Evolutionary conservation across 805 yeast species (phyloP).

Genomic region (Starmera pachycereana): DNA sequence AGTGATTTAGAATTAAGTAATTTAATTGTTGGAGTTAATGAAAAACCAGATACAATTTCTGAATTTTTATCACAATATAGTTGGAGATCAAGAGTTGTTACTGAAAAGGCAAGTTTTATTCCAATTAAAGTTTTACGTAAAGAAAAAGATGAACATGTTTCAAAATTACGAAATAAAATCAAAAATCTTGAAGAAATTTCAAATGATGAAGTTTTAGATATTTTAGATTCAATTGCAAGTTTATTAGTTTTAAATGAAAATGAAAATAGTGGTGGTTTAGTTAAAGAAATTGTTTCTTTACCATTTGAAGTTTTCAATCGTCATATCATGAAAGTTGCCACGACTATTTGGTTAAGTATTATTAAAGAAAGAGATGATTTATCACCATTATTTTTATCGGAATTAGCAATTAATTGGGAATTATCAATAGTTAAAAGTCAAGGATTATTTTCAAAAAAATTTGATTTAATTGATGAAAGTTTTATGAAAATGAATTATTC

Average conservation of each 20-base stretch:
- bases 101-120: conserved; percentile 19
- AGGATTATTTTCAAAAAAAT: conserved; percentile 54
- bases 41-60: conserved; percentile 49
- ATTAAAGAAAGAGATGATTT: conserved; percentile 55
- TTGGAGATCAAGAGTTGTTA: conserved; percentile 44
- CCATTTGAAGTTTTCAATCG: conserved; percentile 65
- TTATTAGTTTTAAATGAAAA: conserved; percentile 27
- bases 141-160: conserved; percentile 13
- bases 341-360: conserved; percentile 72
- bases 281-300: conserved; percentile 42
- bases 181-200: conserved; percentile 12
- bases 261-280: conserved; percentile 27
- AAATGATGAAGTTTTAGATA: conserved; percentile 25
- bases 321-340: conserved; percentile 49
- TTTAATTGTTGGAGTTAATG: conserved; percentile 25
- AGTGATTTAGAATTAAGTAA: conserved; percentile 56
- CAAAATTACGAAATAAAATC: conserved; percentile 12
- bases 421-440: conserved; percentile 41
- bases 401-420: conserved; percentile 63
- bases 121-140: conserved; percentile 9
- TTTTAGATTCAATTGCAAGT: conserved; percentile 35
- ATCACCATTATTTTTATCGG: conserved; percentile 53
- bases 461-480: conserved; percentile 51
- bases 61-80: conserved; percentile 69
- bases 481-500: conserved; percentile 76